These are phyloP conservation scores for Intubia oerlemansii DNA, from an alignment of 2,329 filamentous ascomycete species.

Conservation along the genomic window DNA sequence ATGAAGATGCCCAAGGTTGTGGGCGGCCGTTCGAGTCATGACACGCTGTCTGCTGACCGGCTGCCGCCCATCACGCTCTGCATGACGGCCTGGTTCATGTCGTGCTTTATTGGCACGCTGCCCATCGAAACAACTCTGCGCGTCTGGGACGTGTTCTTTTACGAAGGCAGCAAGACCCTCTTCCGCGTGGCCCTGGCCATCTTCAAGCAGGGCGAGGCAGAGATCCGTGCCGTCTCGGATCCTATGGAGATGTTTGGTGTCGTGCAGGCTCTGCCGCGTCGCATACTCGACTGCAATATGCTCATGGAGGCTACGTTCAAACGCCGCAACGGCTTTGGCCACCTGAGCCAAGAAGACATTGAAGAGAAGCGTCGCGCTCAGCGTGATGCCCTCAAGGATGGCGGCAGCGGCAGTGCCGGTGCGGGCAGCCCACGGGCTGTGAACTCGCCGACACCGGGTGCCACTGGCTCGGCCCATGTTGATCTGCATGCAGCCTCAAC, in stretches of 20 bases:
- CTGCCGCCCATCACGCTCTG: slow-evolving; percentile 82
- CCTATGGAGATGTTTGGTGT: slow-evolving; percentile 94
- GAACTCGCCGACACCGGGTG: neutral
- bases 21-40: slow-evolving; percentile 18
- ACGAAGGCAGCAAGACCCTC: slow-evolving; percentile 81
- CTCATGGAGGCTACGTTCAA: slow-evolving; percentile 71
- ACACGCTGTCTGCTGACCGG: slow-evolving; percentile 19
- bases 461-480: too few species aligned
- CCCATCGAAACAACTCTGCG: slow-evolving; percentile 81
- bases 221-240: slow-evolving; percentile 61
- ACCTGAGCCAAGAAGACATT: slow-evolving; percentile 62
- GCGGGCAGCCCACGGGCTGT: slow-evolving; percentile 7
- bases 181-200: slow-evolving; percentile 82
- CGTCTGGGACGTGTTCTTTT: slow-evolving; percentile 92
- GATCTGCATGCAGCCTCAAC: too few species aligned
- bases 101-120: slow-evolving; percentile 78
- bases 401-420: slow-evolving; percentile 16
- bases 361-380: slow-evolving; percentile 55
- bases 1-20: slow-evolving; percentile 19
- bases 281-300: slow-evolving; percentile 59
- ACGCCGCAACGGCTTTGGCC: slow-evolving; percentile 58
- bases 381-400: slow-evolving; percentile 27
- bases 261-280: slow-evolving; percentile 68
- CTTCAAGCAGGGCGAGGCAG: slow-evolving; percentile 68
- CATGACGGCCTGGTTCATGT: slow-evolving; percentile 97